phyloP scores from a whole-genome alignment of 176 grass and related monocot genomes.

The Oropetium thomaeum region DNA sequence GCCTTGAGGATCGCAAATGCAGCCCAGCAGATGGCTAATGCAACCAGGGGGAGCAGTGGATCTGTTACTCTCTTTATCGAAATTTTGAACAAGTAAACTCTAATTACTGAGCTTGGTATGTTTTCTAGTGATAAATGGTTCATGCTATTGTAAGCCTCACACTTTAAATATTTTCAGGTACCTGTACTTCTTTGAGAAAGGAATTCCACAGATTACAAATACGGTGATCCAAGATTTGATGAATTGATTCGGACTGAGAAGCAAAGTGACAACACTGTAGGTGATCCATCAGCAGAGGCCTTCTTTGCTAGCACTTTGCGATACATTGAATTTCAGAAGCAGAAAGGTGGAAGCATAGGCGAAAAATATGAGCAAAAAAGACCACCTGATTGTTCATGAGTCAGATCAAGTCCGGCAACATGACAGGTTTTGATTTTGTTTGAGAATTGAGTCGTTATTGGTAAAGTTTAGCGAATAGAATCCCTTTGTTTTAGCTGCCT shows the following conservation, averaged over 20 bases:
- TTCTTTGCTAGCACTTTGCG: constrained; percentile 94
- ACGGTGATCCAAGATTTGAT: constrained; percentile 82
- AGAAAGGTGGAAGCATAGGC: constrained; percentile 82
- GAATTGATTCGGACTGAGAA: constrained; percentile 90
- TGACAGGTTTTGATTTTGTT: constrained; percentile 23
- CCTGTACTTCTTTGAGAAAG: constrained; percentile 97
- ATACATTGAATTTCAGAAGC: constrained; percentile 94
- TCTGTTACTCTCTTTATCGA: constrained; percentile 84
- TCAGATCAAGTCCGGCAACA: background rate
- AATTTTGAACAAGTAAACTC: constrained; percentile 97
- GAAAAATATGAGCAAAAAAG: constrained; percentile 95
- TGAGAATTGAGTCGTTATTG: constrained; percentile 15
- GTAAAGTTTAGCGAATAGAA: constrained; percentile 29
- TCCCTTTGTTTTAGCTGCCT: constrained; percentile 8
- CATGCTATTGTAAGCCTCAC: background rate
- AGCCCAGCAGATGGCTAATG: constrained; percentile 93
- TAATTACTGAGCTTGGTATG: constrained; percentile 11
- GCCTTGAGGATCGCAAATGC: constrained; percentile 97
- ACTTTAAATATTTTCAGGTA: constrained; percentile 56
- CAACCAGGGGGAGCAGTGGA: constrained; percentile 72
- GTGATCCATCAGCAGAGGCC: constrained; percentile 65
- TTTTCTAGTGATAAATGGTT: constrained; percentile 21
- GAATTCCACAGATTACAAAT: constrained; percentile 86
- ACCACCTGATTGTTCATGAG: constrained; percentile 39
- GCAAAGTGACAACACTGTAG: constrained; percentile 58